Conservation (phyloP, 83 land plant genomes). For the Larix sibirica region DNA sequence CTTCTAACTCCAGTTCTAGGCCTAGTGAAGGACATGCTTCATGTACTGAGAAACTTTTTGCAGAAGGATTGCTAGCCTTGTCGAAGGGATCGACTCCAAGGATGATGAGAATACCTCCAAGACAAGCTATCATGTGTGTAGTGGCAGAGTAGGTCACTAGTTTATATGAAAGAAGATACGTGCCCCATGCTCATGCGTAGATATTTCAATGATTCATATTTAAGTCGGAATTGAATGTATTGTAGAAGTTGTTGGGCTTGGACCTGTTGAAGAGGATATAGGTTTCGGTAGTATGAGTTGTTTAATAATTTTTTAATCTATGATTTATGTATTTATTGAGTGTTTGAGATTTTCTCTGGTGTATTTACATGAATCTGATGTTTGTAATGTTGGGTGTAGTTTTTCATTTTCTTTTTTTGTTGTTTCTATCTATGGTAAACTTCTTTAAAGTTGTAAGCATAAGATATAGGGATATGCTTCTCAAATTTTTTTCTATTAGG, state of each 20-base stretch:
- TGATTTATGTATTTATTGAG: not conserved
- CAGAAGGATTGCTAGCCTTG: slow-evolving; percentile 82
- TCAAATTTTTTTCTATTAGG: slow-evolving; percentile 37
- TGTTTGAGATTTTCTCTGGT: too few relatives aligned
- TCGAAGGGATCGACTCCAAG: slow-evolving; percentile 97
- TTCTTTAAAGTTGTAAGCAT: not conserved
- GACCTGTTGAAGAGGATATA: slow-evolving; percentile 56
- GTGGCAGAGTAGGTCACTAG: slow-evolving; percentile 97
- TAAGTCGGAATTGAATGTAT: slow-evolving; percentile 6
- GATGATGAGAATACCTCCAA: slow-evolving; percentile 99
- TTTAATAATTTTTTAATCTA: not conserved
- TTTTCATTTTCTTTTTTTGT: not conserved
- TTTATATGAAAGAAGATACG: slow-evolving; percentile 73
- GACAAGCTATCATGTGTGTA: slow-evolving; percentile 99
- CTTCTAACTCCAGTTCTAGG: too few relatives aligned
- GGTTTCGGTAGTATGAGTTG: slow-evolving; percentile 47
- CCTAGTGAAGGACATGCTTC: slow-evolving; percentile 89
- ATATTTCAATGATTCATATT: not conserved
- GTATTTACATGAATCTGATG: too few relatives aligned
- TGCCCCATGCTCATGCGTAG: slow-evolving; percentile 34
- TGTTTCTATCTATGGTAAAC: not conserved
- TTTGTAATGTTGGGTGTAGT: too few relatives aligned
- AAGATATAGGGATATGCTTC: not conserved
- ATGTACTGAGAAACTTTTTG: slow-evolving; percentile 80
- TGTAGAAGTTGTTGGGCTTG: slow-evolving; percentile 51